A percentile compares a stretch with the other conserved stretches of the same genome.
Conservation (phyloP, 2,329 filamentous ascomycete species). For the Monosporascus ibericus region DNA sequence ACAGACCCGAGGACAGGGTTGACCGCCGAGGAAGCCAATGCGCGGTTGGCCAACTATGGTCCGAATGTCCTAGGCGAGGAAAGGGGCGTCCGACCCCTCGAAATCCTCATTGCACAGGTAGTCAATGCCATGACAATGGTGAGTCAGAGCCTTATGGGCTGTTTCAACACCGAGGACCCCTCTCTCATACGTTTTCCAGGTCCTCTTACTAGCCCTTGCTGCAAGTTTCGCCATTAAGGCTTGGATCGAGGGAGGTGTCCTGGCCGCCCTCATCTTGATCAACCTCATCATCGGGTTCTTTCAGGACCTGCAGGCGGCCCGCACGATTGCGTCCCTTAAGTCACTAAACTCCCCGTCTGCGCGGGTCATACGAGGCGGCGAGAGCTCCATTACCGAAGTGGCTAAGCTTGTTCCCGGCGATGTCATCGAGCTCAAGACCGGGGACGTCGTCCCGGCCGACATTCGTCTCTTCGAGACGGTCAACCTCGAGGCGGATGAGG, state of each 20-base stretch:
- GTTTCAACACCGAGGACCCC: no score
- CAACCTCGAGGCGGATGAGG: slow-evolving; percentile 72
- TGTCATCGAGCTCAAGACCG: slow-evolving; percentile 54
- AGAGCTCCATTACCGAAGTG: slow-evolving; percentile 45
- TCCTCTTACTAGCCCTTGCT: no score
- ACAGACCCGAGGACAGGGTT: slow-evolving; percentile 50
- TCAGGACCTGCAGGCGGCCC: slow-evolving; percentile 56
- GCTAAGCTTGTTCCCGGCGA: slow-evolving; percentile 60
- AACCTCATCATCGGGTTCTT: slow-evolving; percentile 63
- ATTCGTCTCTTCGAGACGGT: slow-evolving; percentile 58
- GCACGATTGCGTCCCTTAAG: slow-evolving; percentile 56
- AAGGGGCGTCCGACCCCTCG: slow-evolving; percentile 45
- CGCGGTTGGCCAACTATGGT: slow-evolving; percentile 48
- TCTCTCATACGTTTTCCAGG: no score
- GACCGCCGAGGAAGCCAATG: slow-evolving; percentile 41
- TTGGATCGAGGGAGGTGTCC: slow-evolving; percentile 58
- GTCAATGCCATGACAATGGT: slow-evolving; percentile 55
- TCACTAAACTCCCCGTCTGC: slow-evolving; percentile 53
- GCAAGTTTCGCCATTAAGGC: slow-evolving; percentile 53
- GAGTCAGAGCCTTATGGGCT: neutral
- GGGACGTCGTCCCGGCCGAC: slow-evolving; percentile 66
- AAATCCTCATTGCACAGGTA: slow-evolving; percentile 52
- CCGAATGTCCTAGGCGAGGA: slow-evolving; percentile 47
- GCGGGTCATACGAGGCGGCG: slow-evolving; percentile 50
- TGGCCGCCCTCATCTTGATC: slow-evolving; percentile 58